These are phyloP conservation scores for Aspergillus sergii DNA, from an alignment of 2,329 filamentous ascomycete genomes.

Conservation along the genomic window DNA sequence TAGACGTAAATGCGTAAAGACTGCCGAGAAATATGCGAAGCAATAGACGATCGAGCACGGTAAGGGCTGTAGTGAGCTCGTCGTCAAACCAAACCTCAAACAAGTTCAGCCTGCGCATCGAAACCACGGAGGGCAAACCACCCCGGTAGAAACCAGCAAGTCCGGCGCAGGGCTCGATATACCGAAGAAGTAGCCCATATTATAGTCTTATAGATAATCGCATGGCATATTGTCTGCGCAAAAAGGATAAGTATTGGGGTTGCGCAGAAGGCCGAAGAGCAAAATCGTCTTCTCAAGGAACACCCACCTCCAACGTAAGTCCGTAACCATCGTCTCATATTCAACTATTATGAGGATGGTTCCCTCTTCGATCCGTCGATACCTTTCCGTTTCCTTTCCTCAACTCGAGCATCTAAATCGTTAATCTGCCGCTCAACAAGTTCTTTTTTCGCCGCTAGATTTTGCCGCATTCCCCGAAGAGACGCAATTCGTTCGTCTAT, in stretches of 20 bases:
- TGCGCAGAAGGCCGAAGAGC: not conserved
- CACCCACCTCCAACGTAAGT: not conserved
- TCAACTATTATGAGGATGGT: constrained; percentile 18
- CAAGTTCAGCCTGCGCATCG: not conserved
- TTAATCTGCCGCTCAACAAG: constrained; percentile 61
- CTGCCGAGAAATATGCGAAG: no score
- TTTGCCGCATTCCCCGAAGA: constrained; percentile 54
- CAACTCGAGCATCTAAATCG: constrained; percentile 48
- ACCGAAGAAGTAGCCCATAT: not conserved
- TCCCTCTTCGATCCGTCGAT: constrained; percentile 32
- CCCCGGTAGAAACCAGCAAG: not conserved
- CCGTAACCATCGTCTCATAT: constrained; percentile 4
- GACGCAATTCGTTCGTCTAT: constrained; percentile 58
- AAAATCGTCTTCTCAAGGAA: not conserved
- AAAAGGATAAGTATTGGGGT: not conserved
- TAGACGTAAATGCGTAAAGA: not conserved
- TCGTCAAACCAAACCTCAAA: not conserved
- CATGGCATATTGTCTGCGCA: not conserved
- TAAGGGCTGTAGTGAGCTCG: not conserved
- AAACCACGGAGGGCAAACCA: not conserved
- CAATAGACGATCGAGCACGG: not conserved
- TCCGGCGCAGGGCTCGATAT: not conserved
- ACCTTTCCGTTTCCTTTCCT: constrained; percentile 43
- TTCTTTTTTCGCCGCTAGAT: constrained; percentile 53
- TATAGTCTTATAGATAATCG: not conserved